Evolutionary conservation across 2,329 filamentous ascomycete genomes (phyloP).

Genomic region (Cercospora janseana): DNA sequence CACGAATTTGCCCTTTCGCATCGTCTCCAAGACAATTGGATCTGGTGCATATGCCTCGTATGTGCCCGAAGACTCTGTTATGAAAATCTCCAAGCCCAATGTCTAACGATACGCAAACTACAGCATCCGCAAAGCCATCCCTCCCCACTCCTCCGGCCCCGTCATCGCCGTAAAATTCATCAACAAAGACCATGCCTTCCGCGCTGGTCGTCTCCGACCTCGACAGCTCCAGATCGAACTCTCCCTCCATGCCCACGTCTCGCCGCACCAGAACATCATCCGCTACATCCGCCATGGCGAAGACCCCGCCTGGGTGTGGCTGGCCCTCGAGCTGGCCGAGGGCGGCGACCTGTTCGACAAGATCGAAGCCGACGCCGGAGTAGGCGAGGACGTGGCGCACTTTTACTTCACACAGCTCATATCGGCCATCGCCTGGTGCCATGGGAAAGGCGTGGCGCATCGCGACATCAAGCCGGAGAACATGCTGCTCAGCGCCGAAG

Average conservation of each 20-base stretch:
- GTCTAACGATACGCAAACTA: conserved; percentile 1
- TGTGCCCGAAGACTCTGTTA: conserved; percentile 34
- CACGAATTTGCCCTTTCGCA: conserved; percentile 80
- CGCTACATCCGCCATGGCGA: conserved; percentile 87
- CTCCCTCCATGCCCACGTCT: conserved; percentile 78
- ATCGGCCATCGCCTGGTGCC: conserved; percentile 88
- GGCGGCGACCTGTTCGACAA: conserved; percentile 98
- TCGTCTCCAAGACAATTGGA: conserved; percentile 94
- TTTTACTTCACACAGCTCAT: conserved; percentile 93
- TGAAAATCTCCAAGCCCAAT: background rate
- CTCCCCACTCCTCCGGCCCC: conserved; percentile 64
- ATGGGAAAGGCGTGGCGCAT: conserved; percentile 92
- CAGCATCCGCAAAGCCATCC: conserved; percentile 91
- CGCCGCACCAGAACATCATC: conserved; percentile 86
- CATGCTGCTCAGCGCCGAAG: conserved; percentile 79
- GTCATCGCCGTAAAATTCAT: conserved; percentile 98
- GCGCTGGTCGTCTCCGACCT: conserved; percentile 79
- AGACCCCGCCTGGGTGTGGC: conserved; percentile 88
- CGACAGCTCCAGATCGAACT: conserved; percentile 93
- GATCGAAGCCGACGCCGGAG: conserved; percentile 94
- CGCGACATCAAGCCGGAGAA: conserved; percentile 79
- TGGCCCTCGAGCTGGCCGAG: conserved; percentile 95
- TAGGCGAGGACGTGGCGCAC: conserved; percentile 92
- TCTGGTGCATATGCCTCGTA: conserved; percentile 97
- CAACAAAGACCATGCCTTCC: conserved; percentile 91